Evolutionary conservation across 495 filamentous ascomycete species (phyloP).

Genomic region (Annulohypoxylon maeteangense): DNA sequence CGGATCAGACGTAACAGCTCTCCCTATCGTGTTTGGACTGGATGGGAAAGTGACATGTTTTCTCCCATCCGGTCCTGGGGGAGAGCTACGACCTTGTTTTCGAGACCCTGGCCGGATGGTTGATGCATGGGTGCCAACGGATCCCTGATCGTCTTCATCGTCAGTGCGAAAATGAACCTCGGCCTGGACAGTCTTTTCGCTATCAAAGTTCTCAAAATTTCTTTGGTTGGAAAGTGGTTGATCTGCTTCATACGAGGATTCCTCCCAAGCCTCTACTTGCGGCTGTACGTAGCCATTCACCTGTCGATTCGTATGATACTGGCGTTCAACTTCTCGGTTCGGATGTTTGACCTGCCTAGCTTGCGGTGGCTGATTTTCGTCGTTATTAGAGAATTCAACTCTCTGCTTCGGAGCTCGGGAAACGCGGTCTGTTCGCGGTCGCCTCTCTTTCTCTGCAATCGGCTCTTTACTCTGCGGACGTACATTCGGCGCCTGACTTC

Average conservation of each 20-base stretch:
- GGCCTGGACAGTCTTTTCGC: neutral
- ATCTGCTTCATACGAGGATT: constrained; percentile 7
- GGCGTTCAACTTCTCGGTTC: constrained; percentile 5
- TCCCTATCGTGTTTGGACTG: constrained; percentile 33
- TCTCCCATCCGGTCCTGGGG: constrained; percentile 24
- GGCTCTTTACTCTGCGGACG: constrained; percentile 24
- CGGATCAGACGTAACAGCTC: constrained; percentile 33
- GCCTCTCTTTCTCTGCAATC: constrained; percentile 37
- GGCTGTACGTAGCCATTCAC: constrained; percentile 28
- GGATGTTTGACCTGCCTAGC: constrained; percentile 8
- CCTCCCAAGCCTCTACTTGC: constrained; percentile 18
- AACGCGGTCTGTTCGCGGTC: constrained; percentile 29
- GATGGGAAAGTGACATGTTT: constrained; percentile 38
- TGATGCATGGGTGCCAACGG: constrained; percentile 43
- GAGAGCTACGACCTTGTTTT: constrained; percentile 25
- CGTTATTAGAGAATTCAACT: neutral
- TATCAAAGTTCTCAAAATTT: neutral
- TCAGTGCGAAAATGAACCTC: constrained; percentile 8
- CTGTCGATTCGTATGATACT: constrained; percentile 5
- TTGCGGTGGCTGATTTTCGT: constrained; percentile 10
- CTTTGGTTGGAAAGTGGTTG: neutral
- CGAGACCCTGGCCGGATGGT: constrained; percentile 41
- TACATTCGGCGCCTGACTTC: constrained; percentile 20
- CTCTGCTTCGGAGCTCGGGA: constrained; percentile 21
- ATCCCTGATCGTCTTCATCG: constrained; percentile 39